Evolutionary conservation across 2,329 filamentous ascomycete genomes (phyloP), one percentile per base, ranked within the genome.

Genomic region (Exophiala calicioides): DNA sequence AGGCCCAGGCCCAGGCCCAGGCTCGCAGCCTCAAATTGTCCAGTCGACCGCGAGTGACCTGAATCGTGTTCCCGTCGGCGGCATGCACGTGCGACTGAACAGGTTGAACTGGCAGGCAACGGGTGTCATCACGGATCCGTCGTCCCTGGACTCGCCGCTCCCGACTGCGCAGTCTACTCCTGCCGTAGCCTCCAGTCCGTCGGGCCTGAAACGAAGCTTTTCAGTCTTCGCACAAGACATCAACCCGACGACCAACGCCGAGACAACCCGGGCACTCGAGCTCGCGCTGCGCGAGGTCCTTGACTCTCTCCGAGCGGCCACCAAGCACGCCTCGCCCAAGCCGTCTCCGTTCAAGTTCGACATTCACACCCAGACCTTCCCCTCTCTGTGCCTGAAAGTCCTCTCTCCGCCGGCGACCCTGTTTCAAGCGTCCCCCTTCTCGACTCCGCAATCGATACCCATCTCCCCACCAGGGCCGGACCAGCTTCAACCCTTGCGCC

Each of bases 241-340:
- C 9, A 50, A 44, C 24, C 30, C 49, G 6, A 29, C 40, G 7
- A 42, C 9, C 27, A 42, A 40, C 18, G 43, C 48, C 6, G 90
- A 96, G 63, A 89, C 81, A n/a, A 85, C 85, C 15, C 81, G 82
- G 55, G 90, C 90, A 4, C 83, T 90, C 16, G 89, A 95, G 69
- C 70, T 96, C 63, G 90, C 91, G 5, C 69, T 96, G 58, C 77
- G 87, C 53, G 91, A 96, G 69, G 74, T 96, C 33, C 69, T 95
- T 44, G 83, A 85, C 60, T 90, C 86, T 50, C 79, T 90, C 65
- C 82, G 86, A 63, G 88, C 90, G 53, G 90, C 90, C 54, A 78
- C 74, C 48, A 68, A 69, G 19, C 69, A 70, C 44, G 65, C 68
- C 38, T 59, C 70, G 50, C 57, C 73, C 53, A 63, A 62, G 52